phyloP scores from a whole-genome alignment of 805 yeast species.

The Myxozyma lipomycoides region DNA sequence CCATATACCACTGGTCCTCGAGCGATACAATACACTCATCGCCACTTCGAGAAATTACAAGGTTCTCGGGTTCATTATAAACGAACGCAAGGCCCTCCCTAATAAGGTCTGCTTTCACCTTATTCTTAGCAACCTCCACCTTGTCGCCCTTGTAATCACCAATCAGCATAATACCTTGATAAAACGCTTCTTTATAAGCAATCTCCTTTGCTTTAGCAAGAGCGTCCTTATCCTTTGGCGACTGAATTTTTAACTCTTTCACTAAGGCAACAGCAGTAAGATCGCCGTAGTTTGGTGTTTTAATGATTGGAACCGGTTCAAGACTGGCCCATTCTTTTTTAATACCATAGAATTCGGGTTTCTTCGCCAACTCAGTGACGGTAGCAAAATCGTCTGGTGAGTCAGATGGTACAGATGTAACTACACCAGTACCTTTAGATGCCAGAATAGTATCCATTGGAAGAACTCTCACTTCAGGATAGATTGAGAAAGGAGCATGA shows the following conservation, averaged over 20 bases:
- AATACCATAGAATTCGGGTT: conserved; percentile 85
- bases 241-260: conserved; percentile 82
- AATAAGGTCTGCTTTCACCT: conserved; percentile 77
- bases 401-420: conserved; percentile 97
- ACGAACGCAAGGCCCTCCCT: conserved; percentile 76
- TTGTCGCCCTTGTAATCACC: conserved; percentile 85
- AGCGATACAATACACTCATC: conserved; percentile 94
- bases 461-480: conserved; percentile 69
- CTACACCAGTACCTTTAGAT: conserved; percentile 97
- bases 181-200: conserved; percentile 95
- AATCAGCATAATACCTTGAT: conserved; percentile 73
- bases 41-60: conserved; percentile 90
- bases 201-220: conserved; percentile 89
- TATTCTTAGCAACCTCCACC: conserved; percentile 87
- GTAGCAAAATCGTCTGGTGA: conserved; percentile 97
- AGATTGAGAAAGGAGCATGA: conserved; percentile 73
- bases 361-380: conserved; percentile 73
- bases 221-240: conserved; percentile 86
- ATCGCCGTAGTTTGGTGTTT: conserved; percentile 83
- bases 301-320: conserved; percentile 69
- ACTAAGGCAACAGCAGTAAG: conserved; percentile 79
- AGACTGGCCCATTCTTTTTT: conserved; percentile 79
- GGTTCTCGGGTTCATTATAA: conserved; percentile 90
- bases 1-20: conserved; percentile 98
- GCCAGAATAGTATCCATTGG: conserved; percentile 98